phyloP scores from a whole-genome alignment of 2,329 filamentous ascomycete genomes.

The Diaporthe velutina region DNA sequence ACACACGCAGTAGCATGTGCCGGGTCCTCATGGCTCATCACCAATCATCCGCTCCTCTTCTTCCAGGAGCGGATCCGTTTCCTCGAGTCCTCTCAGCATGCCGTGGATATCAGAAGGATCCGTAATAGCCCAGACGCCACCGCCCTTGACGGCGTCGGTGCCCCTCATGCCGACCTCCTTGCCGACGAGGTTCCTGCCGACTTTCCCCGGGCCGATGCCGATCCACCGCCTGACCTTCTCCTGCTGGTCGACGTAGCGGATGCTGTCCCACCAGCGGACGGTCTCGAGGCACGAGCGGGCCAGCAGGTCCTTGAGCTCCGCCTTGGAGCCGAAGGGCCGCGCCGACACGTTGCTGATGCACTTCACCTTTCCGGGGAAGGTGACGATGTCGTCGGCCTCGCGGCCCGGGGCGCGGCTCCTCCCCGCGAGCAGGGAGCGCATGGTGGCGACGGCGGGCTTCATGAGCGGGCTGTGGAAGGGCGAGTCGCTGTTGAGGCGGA shows the following conservation, averaged over 20 bases:
- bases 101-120: conserved; percentile 83
- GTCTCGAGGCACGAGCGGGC: conserved; percentile 90
- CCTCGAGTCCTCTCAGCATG: conserved; percentile 73
- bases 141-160: conserved; percentile 84
- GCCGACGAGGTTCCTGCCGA: conserved; percentile 91
- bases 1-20: background rate
- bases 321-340: conserved; percentile 78
- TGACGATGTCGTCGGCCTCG: conserved; percentile 74
- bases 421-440: conserved; percentile 76
- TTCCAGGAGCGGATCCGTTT: conserved; percentile 68
- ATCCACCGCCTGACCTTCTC: conserved; percentile 87
- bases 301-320: conserved; percentile 82
- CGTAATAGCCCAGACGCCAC: conserved; percentile 92
- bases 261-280: conserved; percentile 94
- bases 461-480: conserved; percentile 95
- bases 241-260: conserved; percentile 88
- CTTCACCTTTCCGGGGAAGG: conserved; percentile 80
- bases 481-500: conserved; percentile 86
- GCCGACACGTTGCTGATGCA: conserved; percentile 91
- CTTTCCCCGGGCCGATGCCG: conserved; percentile 93
- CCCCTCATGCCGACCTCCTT: conserved; percentile 93
- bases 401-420: conserved; percentile 67
- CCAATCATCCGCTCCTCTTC: conserved; percentile 55
- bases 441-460: conserved; percentile 82
- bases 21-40: conserved; percentile 26